Evolutionary conservation across 2,329 filamentous ascomycete genomes (phyloP), one percentile per base, ranked within the genome.

Genomic region (Fusarium brevicatenulatum): DNA sequence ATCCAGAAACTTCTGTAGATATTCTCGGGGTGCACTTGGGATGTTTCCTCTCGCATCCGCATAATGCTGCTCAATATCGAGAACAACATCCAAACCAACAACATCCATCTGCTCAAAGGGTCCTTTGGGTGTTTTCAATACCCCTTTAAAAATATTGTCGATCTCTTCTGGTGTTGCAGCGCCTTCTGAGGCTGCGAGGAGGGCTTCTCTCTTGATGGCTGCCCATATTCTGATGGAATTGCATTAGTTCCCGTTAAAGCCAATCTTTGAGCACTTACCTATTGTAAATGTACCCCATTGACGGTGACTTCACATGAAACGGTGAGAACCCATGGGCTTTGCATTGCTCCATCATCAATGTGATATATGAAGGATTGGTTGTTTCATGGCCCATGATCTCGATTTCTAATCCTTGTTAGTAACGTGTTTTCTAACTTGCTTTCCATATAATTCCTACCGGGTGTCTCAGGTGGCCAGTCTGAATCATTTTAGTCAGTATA

Each of bases 401-500:
- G 18, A 80, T 75, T 46, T 78, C 71, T 75, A 10, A 3, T 5
- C 9, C 1, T 12, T 9, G 12, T 71, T 28, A 68, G 49, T 4
- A 6, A 8, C 4, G 1, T 15, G 3, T 1, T 7, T 8, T 5
- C 2, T 7, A 19, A 3, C 1, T 6, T 3, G 6, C 4, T 9
- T 36, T 6, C 2, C 0, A 10, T 11, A 3, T 9, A 2, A 4
- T 37, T 4, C 60, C 62, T 74, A 76, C 79, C 74, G 28, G 78
- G 68, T 15, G 78, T 80, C 57, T 81, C 79, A 11, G 79, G 79
- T 21, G 79, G 79, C 79, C 79, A 81, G 56, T 81, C 79, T 80
- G 21, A 2, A 5, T 42, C 0, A 2, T 15, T 12, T n/a, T 1
- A 5, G 23, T 62, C 4, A 73, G 52, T 4, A 16, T 9, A 8